Base-by-base conservation (phyloP, 2,329 filamentous ascomycete genomes). In the Neofusicoccum cordaticola region DNA sequence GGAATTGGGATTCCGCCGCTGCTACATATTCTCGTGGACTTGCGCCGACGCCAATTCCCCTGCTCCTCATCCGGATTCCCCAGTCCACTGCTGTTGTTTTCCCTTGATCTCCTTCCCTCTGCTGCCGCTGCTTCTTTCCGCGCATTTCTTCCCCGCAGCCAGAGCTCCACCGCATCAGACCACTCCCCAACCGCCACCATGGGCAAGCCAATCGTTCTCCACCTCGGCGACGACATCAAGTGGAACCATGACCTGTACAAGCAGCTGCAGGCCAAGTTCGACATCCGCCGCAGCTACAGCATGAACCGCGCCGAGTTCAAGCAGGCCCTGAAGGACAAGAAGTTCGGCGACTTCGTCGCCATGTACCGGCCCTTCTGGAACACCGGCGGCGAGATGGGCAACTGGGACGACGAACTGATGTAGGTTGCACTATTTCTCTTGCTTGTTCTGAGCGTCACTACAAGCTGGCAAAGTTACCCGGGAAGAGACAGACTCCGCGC, bases 381-480 rank as follows among this genome's bases (percentile, higher is more conserved):
- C 63, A 64, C 86, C 0, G 87, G 87, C 1, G 85, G 85, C 3
- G 87, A 89, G 69, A 88, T 89, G 85, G 86, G 85, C 0, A 82
- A 82, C 22, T 88, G 86, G 85, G 84, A 89, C 68, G 69, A 73
- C 11, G 86, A 89, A 66, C 70, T 89, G 19, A 84, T 89, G 63
- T 64, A 39, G 22, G 63, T 52, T n/a, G 42, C 39, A 2, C 15
- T 31, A n/a, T 44, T 45, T 34, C 19, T 42, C 13, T 5, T 34
- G n/a, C 19, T 11, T 7, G 4, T 2, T 42, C 27, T 37, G 19
- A 11, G 27, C 5, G 12, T 13, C 7, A 35, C 19, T 15, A 7
- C 27, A 17, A 37, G 4, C 37, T 44, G 34, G 31, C 42, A 7
- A 58, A 34, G 27, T 15, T 51, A 2, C 31, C 31, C 31, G 31